phyloP scores from a whole-genome alignment of 2,329 filamentous ascomycete species.

The Ophiostoma australiae region DNA sequence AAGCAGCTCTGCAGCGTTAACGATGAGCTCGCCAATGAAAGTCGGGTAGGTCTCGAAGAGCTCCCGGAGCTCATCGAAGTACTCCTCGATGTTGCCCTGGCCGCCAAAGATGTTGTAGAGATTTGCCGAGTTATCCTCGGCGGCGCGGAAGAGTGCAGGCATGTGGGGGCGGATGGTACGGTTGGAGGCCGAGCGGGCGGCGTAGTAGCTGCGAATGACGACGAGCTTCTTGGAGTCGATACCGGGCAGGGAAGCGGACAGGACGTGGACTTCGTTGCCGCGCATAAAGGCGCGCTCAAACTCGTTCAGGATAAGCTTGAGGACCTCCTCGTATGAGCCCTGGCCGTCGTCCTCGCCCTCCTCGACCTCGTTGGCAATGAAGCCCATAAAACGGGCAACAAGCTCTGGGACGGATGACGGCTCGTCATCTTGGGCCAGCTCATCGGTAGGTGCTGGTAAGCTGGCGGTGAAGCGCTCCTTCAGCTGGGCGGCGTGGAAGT shows the following conservation, averaged over 20 bases:
- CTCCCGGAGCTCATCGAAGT: conserved; percentile 94
- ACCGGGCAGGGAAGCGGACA: conserved; percentile 79
- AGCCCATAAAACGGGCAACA: conserved; percentile 88
- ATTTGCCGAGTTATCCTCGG: conserved; percentile 73
- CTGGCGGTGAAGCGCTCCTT: conserved; percentile 84
- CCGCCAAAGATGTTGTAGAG: conserved; percentile 95
- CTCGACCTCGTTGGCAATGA: conserved; percentile 81
- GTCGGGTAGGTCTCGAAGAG: conserved; percentile 86
- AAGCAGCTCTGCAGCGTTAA: conserved; percentile 77
- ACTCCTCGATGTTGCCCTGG: conserved; percentile 98
- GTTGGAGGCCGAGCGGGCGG: conserved; percentile 76
- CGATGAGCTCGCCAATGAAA: conserved; percentile 82
- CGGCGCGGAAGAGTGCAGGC: conserved; percentile 85
- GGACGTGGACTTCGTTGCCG: conserved; percentile 92
- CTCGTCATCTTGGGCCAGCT: conserved; percentile 96
- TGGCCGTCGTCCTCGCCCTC: conserved; percentile 86
- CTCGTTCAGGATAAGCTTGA: conserved; percentile 89
- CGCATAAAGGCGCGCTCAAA: conserved; percentile 93
- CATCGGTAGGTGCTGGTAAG: conserved; percentile 87
- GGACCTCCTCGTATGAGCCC: conserved; percentile 84
- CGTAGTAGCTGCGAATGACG: conserved; percentile 87
- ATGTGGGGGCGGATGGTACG: conserved; percentile 86
- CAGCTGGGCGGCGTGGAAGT: conserved; percentile 92
- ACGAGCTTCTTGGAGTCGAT: conserved; percentile 89
- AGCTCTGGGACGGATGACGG: conserved; percentile 93